Conservation (phyloP, 1,284 basidiomycete genomes). For the Cerrena zonata region DNA sequence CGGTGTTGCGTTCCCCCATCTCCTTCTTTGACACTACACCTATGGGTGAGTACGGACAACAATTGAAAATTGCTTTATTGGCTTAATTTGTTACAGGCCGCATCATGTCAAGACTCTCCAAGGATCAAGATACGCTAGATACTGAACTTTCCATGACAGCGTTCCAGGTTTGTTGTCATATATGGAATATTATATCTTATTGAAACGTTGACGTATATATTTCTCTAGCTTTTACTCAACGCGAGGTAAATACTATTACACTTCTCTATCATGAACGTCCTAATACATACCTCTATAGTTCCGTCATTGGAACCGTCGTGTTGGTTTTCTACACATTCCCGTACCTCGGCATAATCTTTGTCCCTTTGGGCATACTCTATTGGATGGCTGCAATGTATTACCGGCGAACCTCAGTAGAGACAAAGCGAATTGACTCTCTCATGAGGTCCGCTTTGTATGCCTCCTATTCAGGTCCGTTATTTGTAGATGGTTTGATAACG, state of each 20-base stretch:
- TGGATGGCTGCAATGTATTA: constrained; percentile 47
- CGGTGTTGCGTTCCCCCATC: constrained; percentile 62
- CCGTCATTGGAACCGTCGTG: constrained; percentile 48
- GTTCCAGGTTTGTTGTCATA: constrained; percentile 23
- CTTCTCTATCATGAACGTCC: not conserved
- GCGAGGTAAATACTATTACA: not conserved
- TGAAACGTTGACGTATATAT: not conserved
- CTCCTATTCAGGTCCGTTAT: constrained; percentile 37
- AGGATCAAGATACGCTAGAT: constrained; percentile 61
- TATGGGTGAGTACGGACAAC: constrained; percentile 45
- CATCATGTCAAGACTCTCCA: constrained; percentile 54
- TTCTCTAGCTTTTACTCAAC: not conserved
- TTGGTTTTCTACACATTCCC: constrained; percentile 64
- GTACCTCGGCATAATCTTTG: constrained; percentile 55
- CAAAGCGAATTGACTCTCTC: constrained; percentile 66
- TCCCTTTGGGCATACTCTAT: constrained; percentile 46
- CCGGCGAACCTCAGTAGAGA: constrained; percentile 54
- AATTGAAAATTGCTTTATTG: no score
- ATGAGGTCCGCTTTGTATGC: constrained; percentile 62
- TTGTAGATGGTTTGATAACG: no score
- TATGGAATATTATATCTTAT: not conserved
- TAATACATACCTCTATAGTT: constrained; percentile 9
- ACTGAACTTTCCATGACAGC: constrained; percentile 39
- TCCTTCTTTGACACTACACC: constrained; percentile 83
- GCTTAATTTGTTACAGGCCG: constrained; percentile 26